phyloP scores from a whole-genome alignment of 495 filamentous ascomycete genomes.

The Pyrenula aspistea region DNA sequence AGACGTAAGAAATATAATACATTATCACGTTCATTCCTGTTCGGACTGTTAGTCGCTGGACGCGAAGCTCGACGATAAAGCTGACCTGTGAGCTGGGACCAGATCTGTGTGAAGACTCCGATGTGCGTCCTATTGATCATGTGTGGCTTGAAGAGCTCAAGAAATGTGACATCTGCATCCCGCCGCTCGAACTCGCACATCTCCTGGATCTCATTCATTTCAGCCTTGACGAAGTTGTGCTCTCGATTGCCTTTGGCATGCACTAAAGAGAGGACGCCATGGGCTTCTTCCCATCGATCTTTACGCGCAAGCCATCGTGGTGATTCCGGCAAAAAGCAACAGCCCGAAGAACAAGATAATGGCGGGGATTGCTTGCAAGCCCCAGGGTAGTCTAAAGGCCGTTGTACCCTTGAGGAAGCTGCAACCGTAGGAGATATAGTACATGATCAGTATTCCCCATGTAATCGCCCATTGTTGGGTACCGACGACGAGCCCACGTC shows the following conservation, averaged over 20 bases:
- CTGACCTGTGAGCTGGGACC: conserved; percentile 72
- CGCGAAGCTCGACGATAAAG: no score
- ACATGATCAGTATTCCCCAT: conserved; percentile 19
- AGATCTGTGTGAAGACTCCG: conserved; percentile 71
- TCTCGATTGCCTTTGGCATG: conserved; percentile 54
- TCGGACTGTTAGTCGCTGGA: no score
- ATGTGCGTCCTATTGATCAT: conserved; percentile 69
- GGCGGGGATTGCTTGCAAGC: conserved; percentile 18
- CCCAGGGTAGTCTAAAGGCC: conserved; percentile 19
- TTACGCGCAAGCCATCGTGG: conserved; percentile 67
- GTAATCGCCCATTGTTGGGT: conserved; percentile 20
- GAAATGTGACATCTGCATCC: conserved; percentile 49
- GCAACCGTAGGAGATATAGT: conserved; percentile 22
- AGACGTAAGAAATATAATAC: conserved; percentile 56
- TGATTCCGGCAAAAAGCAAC: conserved; percentile 55
- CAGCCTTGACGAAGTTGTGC: conserved; percentile 47
- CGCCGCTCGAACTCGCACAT: conserved; percentile 58
- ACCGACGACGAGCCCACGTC: conserved; percentile 18
- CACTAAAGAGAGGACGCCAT: conserved; percentile 49
- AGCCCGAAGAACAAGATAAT: conserved; percentile 16
- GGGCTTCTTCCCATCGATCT: conserved; percentile 61
- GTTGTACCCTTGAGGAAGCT: conserved; percentile 14
- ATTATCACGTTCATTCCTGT: conserved; percentile 85
- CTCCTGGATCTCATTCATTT: conserved; percentile 58
- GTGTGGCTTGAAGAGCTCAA: conserved; percentile 54